phyloP scores from a whole-genome alignment of 768 basidiomycete species.

The Cantharellus anzutake region DNA sequence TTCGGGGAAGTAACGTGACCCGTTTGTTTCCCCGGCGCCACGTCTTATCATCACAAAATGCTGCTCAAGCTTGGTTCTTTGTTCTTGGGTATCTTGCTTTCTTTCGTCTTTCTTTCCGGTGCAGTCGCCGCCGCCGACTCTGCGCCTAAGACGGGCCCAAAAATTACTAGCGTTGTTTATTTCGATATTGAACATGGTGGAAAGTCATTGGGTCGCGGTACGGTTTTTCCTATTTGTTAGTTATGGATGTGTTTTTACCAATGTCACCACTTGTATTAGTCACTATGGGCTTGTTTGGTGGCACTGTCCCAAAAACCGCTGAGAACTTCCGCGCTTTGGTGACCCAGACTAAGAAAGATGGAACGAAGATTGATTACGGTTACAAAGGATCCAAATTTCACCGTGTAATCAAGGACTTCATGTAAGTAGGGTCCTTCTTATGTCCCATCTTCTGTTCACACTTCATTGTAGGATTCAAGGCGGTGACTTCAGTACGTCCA shows the following conservation, averaged over 20 bases:
- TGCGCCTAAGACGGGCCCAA: conserved; percentile 61
- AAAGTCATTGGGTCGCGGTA: conserved; percentile 64
- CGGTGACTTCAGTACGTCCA: conserved; percentile 81
- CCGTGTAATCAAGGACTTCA: conserved; percentile 86
- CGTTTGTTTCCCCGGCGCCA: conserved; percentile 24
- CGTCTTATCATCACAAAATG: conserved; percentile 19
- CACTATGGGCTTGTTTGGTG: background rate
- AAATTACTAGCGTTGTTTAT: conserved; percentile 82
- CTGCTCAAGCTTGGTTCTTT: conserved; percentile 10
- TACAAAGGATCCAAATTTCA: conserved; percentile 97
- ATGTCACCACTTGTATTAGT: background rate
- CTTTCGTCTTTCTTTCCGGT: conserved; percentile 1
- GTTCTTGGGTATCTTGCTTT: conserved; percentile 22
- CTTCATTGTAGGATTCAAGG: conserved; percentile 67
- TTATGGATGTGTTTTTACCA: background rate
- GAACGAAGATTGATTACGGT: conserved; percentile 46
- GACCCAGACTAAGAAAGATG: conserved; percentile 65
- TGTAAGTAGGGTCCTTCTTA: conserved; percentile 25
- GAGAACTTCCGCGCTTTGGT: conserved; percentile 95
- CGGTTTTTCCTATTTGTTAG: conserved; percentile 11
- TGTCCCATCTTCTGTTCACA: conserved; percentile 9
- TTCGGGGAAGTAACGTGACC: conserved; percentile 79
- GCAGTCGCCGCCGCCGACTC: conserved; percentile 36
- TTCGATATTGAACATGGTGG: conserved; percentile 93
- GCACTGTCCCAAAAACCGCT: conserved; percentile 81